phyloP scores from a whole-genome alignment of 2,329 filamentous ascomycete genomes.

The Aspergillus sp. region DNA sequence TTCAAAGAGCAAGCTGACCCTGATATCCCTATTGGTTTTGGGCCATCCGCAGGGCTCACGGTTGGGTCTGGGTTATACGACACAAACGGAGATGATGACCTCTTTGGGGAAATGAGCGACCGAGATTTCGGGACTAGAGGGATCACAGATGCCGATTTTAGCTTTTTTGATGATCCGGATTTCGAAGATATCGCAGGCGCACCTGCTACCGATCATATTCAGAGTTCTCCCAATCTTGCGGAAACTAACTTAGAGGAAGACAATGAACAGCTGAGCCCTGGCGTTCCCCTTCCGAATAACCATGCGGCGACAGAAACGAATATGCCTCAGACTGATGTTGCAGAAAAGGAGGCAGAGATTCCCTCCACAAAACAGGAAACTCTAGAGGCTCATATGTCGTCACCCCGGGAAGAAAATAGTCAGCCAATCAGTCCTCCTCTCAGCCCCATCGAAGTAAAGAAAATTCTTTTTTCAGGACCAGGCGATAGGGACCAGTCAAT shows the following conservation, averaged over 20 bases:
- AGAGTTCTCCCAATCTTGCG: conserved; percentile 10
- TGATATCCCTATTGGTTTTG: conserved; percentile 19
- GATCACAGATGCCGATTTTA: conserved; percentile 58
- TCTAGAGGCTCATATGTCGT: conserved; percentile 3
- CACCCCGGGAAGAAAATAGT: conserved; percentile 12
- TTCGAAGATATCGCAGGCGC: conserved; percentile 20
- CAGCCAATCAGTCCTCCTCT: conserved; percentile 34
- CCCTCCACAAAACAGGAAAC: conserved; percentile 5
- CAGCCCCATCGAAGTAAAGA: conserved; percentile 35
- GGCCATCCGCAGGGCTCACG: conserved; percentile 19
- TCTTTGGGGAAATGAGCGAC: conserved; percentile 53
- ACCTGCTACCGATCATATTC: conserved; percentile 5
- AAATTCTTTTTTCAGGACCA: conserved; percentile 37
- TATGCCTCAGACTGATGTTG: background rate
- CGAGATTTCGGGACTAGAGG: conserved; percentile 48
- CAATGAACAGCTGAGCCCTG: conserved; percentile 7
- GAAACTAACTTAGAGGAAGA: conserved; percentile 5
- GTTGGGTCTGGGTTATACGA: conserved; percentile 37
- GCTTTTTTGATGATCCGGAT: conserved; percentile 55
- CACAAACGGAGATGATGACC: conserved; percentile 45
- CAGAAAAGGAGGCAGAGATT: background rate
- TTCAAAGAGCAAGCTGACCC: conserved; percentile 9
- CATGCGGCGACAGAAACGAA: background rate
- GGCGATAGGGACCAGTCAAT: conserved; percentile 4
- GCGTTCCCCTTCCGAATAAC: background rate